A percentile compares a stretch with the other conserved stretches of the same genome.
Evolutionary conservation across 352 stramenopile genomes (phyloP).

Genomic region (Pythium volutum): DNA sequence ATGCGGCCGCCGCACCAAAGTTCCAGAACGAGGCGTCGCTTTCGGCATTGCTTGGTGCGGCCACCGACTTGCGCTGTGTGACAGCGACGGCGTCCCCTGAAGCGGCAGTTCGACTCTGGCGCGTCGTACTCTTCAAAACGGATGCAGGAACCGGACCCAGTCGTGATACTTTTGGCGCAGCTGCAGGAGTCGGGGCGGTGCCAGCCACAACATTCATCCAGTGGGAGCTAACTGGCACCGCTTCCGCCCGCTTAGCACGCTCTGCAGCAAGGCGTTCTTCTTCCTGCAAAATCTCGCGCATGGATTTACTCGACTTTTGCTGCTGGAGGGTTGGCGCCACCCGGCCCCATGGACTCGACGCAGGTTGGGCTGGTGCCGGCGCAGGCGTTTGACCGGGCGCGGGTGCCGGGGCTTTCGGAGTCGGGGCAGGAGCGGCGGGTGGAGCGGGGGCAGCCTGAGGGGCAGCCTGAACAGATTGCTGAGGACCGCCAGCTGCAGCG

Average conservation of each 20-base stretch:
- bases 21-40: conserved; percentile 84
- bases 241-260: conserved; percentile 48
- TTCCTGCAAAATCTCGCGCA: conserved; percentile 81
- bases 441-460: background rate
- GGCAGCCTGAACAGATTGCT: background rate
- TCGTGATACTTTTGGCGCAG: conserved; percentile 51
- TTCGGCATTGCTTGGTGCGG: conserved; percentile 43
- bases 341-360: conserved; percentile 49
- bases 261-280: conserved; percentile 76
- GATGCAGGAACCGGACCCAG: conserved; percentile 75
- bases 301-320: conserved; percentile 46
- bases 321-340: conserved; percentile 30
- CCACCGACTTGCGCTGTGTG: conserved; percentile 20
- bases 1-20: conserved; percentile 49
- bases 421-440: background rate
- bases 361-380: conserved; percentile 18
- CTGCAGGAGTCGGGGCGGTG: conserved; percentile 43
- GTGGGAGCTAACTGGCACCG: conserved; percentile 45
- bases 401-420: background rate
- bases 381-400: background rate
- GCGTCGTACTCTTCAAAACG: conserved; percentile 70
- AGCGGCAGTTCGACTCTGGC: conserved; percentile 43
- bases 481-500: conserved; percentile 4
- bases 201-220: conserved; percentile 84
- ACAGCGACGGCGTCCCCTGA: conserved; percentile 10